Evolutionary conservation across 495 filamentous ascomycete genomes (phyloP).

Genomic region (Aspergillus panamensis): DNA sequence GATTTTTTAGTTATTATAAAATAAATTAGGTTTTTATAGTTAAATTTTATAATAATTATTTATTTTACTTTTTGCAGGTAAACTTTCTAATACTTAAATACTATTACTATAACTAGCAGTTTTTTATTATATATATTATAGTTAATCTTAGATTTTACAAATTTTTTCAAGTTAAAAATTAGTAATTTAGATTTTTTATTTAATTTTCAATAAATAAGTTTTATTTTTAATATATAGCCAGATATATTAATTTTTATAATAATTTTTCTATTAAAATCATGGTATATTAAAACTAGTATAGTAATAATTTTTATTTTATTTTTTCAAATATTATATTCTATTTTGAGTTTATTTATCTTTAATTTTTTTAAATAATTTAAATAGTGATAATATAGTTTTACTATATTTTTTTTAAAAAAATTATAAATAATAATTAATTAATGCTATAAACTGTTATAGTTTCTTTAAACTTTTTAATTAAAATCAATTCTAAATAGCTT

Average conservation of each 20-base stretch:
- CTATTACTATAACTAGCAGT: no score
- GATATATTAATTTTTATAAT: constrained; percentile 1
- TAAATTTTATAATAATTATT: no score
- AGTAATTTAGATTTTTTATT: neutral
- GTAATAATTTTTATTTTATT: neutral
- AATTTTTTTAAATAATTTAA: neutral
- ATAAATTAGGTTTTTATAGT: no score
- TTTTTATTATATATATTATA: no score
- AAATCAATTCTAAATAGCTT: neutral
- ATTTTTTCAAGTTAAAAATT: neutral
- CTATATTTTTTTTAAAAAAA: neutral
- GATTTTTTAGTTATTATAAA: no score
- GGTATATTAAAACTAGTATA: neutral
- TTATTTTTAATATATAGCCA: neutral
- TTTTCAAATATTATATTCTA: neutral
- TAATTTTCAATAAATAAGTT: neutral
- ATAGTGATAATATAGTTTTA: no score
- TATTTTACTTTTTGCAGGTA: no score
- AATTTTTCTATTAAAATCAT: neutral
- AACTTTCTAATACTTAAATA: no score
- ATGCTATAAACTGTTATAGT: neutral
- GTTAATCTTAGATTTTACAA: neutral
- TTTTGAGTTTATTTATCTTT: neutral
- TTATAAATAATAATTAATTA: neutral
- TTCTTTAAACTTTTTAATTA: no score